These are phyloP conservation scores for Solanum hybrid DNA, from an alignment of 305 asterid species.

Conservation along the genomic window DNA sequence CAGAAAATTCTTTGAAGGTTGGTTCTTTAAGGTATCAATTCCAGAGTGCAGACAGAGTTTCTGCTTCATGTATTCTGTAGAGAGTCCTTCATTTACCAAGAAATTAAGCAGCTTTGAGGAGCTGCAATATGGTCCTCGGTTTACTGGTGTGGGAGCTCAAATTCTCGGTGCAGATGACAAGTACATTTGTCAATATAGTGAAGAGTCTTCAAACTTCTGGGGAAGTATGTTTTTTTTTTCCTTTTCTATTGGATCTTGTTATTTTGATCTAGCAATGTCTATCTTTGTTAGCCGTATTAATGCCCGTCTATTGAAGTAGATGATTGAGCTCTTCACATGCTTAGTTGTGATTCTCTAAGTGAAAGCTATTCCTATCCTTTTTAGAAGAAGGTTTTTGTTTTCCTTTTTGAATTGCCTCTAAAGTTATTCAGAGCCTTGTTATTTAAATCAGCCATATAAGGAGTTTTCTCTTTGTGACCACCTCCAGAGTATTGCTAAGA, in stretches of 20 bases:
- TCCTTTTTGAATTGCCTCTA: not conserved
- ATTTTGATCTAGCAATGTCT: not conserved
- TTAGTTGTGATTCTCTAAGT: not conserved
- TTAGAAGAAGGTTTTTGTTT: not conserved
- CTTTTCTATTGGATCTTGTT: not conserved
- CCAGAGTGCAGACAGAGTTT: conserved; percentile 95
- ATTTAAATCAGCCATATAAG: not conserved
- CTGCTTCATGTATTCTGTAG: conserved; percentile 94
- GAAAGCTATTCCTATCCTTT: not conserved
- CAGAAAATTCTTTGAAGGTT: conserved; percentile 85
- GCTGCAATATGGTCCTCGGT: conserved; percentile 61
- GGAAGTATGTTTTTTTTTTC: conserved; percentile 41
- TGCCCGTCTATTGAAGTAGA: not conserved
- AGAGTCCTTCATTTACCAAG: conserved; percentile 68
- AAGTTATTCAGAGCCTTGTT: not conserved
- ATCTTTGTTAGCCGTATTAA: not conserved
- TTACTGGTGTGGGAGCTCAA: conserved; percentile 96
- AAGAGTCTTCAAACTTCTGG: conserved; percentile 80
- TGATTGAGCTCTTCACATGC: not conserved
- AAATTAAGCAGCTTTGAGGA: conserved; percentile 54
- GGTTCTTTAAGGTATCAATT: conserved; percentile 94
- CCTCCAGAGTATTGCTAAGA: not conserved
- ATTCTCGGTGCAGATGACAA: conserved; percentile 94
- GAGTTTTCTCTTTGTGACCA: not conserved
- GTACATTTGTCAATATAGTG: conserved; percentile 72